These are phyloP conservation scores for Recurvomyces mirabilis DNA, from an alignment of 495 filamentous ascomycete genomes.

Conservation along the genomic window DNA sequence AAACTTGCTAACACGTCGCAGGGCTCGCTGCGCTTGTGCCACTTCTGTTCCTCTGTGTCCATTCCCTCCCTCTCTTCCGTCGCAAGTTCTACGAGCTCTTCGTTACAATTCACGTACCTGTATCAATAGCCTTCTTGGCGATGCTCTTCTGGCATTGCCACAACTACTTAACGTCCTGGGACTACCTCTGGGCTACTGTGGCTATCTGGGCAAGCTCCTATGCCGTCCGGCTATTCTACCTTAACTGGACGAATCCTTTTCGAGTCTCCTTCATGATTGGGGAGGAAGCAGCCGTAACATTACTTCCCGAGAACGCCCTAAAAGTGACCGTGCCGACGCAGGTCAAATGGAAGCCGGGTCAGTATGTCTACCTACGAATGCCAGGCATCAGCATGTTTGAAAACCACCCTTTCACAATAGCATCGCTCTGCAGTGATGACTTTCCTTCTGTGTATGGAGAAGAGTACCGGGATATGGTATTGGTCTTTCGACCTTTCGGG, in stretches of 20 bases:
- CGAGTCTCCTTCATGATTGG: conserved; percentile 68
- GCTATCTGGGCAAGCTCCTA: conserved; percentile 62
- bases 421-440: conserved; percentile 76
- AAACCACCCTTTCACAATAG: conserved; percentile 92
- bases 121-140: conserved; percentile 67
- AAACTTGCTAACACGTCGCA: conserved; percentile 10
- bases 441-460: conserved; percentile 82
- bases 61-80: conserved; percentile 61
- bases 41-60: conserved; percentile 67
- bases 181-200: conserved; percentile 73
- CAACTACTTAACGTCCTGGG: conserved; percentile 85
- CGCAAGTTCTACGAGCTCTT: conserved; percentile 70
- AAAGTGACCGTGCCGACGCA: conserved; percentile 89
- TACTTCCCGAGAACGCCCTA: conserved; percentile 83
- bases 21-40: conserved; percentile 76
- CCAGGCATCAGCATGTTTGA: conserved; percentile 80
- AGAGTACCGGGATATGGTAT: conserved; percentile 71
- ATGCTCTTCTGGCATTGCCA: conserved; percentile 94
- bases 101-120: conserved; percentile 66
- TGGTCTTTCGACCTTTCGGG: conserved; percentile 83
- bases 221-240: conserved; percentile 41
- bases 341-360: conserved; percentile 85
- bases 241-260: conserved; percentile 81
- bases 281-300: conserved; percentile 74
- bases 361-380: conserved; percentile 91